Evolutionary conservation across 805 yeast species (phyloP), one percentile per base, ranked within the genome.

Genomic region (Candida germanica): DNA sequence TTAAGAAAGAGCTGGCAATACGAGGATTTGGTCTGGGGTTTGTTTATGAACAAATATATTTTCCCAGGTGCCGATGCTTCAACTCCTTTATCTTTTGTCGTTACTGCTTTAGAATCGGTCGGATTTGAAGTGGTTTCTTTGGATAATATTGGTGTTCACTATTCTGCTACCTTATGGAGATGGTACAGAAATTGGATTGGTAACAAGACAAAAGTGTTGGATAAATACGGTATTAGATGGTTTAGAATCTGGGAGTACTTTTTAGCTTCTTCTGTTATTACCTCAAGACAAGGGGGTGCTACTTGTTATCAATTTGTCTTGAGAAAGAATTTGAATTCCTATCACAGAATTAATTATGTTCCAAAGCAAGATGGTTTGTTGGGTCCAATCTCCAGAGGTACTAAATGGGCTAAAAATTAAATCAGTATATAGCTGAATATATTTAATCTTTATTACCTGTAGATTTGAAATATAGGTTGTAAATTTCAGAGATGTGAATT

Each of bases 1-100:
- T 67, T 87, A 53, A 80, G 96, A 70, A 88, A 87, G 69, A 71
- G 75, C 40, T 87, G 96, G 96, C 96, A 87, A 69, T 87, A 86
- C 64, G 96, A 87, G 69, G 96, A 87, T 62, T 74, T 87, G 54
- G 72, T 79, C 63, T 87, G 96, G 96, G 96, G 96, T 52, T 71
- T 88, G 59, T 87, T 87, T 66, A 88, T 87, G 96, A 87, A 88
- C 79, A 87, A 86, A 72, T 87, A 86, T 66, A 83, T 87, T 58
- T 87, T 87, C 87, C 96, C 96, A 29, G 96, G 96, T 65, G 96
- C 96, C 35, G 96, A 87, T 67, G 96, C 96, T 31, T 86, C 95
- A 5, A 88, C 96, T 39, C 96, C 96, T 25, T 75, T 88, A 50
- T 87, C 87, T 42, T 88, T 85, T 55, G 91, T 87, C 46, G 71